A percentile compares a stretch with the other conserved stretches of the same genome.
These are phyloP conservation scores for Pseudocercospora cruenta DNA, from an alignment of 2,329 filamentous ascomycete genomes.

Conservation along the genomic window DNA sequence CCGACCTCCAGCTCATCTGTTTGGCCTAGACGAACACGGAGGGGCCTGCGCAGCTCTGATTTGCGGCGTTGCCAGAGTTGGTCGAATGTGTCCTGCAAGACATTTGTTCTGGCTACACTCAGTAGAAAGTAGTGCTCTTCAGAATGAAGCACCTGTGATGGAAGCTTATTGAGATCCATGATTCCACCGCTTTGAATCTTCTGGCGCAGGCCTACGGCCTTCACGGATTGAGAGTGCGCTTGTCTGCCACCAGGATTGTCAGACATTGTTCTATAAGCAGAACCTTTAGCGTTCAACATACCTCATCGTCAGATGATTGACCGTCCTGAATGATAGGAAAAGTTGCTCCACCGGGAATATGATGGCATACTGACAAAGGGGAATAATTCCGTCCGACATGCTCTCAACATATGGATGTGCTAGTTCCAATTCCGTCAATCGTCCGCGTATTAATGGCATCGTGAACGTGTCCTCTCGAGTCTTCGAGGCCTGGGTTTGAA, in stretches of 20 bases:
- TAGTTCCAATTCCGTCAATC: slow-evolving; percentile 13
- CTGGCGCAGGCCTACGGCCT: slow-evolving; percentile 5
- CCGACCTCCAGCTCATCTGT: slow-evolving; percentile 81
- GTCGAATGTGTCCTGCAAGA: slow-evolving; percentile 63
- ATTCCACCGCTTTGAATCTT: background rate
- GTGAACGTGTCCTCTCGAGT: slow-evolving; percentile 11
- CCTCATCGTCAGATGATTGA: slow-evolving; percentile 86
- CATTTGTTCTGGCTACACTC: slow-evolving; percentile 47
- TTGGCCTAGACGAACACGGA: slow-evolving; percentile 83
- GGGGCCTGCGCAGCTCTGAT: slow-evolving; percentile 77
- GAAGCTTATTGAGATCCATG: slow-evolving; percentile 25
- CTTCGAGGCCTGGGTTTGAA: background rate
- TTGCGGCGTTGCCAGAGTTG: slow-evolving; percentile 87
- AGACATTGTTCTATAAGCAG: background rate
- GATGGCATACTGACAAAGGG: slow-evolving; percentile 79
- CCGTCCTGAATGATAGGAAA: slow-evolving; percentile 81
- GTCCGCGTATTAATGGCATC: slow-evolving; percentile 19
- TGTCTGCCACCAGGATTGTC: background rate
- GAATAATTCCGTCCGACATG: slow-evolving; percentile 40
- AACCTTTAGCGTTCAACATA: background rate
- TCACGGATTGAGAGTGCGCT: slow-evolving; percentile 7
- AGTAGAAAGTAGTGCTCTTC: slow-evolving; percentile 48
- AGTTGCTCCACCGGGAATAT: slow-evolving; percentile 74
- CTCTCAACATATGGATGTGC: slow-evolving; percentile 8
- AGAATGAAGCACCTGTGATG: slow-evolving; percentile 40